Evolutionary conservation across 1,284 basidiomycete genomes (phyloP), one percentile per base, ranked within the genome.

Genomic region (Erythrobasidium hasegawianum): DNA sequence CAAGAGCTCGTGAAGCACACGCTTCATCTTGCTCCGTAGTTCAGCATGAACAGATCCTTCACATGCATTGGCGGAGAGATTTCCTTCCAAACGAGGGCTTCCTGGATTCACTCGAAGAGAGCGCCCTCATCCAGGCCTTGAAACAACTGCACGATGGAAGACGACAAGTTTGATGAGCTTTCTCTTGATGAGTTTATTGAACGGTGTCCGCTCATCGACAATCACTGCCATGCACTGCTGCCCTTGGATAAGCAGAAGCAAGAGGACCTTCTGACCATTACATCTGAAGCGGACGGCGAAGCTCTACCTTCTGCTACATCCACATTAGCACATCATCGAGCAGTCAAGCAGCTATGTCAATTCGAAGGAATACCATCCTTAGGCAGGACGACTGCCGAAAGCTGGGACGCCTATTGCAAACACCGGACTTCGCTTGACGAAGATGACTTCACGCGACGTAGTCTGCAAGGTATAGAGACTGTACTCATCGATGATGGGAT

Each of bases 151-250:
- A n/a, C n/a, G n/a, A n/a, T n/a, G n/a, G n/a, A n/a, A n/a, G n/a
- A n/a, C n/a, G n/a, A n/a, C n/a, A n/a, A n/a, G n/a, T n/a, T n/a
- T n/a, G 40, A 58, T 47, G 52, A 16, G 10, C 20, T 11, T 22
- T 47, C 43, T 1, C 47, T 59, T n/a, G 58, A 43, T 33, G 58
- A 40, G 3, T 59, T 59, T 45, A 59, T 59, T 13, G 47, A n/a
- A 13, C 41, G 47, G 24, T 68, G 54, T 29, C 60, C 60, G 50
- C 39, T 64, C 39, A 47, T 64, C 50, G 60, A 64, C 50, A 24
- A 56, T 38, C 60, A 64, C 39, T 43, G 43, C 18, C 53, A 64
- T 38, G 50, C 60, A 24, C 60, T 64, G 8, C 27, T 56, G 14
- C 54, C 60, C 26, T 22, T 54, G 1, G 24, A 20, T 8, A 3